These are phyloP conservation scores for Ophiostoma sp. DNA, from an alignment of 2,329 filamentous ascomycete species.

Conservation along the genomic window DNA sequence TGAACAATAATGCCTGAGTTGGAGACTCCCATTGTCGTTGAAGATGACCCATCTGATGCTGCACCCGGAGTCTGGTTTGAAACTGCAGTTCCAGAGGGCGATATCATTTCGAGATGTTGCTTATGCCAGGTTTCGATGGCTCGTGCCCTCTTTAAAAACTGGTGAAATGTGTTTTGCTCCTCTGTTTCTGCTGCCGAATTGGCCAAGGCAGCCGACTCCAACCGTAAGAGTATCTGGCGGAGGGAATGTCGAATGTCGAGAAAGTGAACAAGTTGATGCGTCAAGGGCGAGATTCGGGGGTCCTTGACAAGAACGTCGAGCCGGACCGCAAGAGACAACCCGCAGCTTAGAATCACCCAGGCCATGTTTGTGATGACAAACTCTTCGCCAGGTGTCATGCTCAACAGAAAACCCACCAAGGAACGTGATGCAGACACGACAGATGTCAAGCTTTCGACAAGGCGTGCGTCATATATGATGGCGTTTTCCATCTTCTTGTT, in stretches of 20 bases:
- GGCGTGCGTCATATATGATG: background rate
- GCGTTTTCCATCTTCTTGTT: background rate
- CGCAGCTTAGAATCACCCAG: slow-evolving; percentile 19
- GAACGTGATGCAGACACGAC: slow-evolving; percentile 14
- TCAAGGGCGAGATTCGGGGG: background rate
- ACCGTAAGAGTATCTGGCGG: background rate
- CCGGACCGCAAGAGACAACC: slow-evolving; percentile 14
- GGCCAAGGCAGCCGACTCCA: background rate
- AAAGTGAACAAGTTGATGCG: slow-evolving; percentile 4
- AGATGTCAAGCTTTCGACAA: background rate
- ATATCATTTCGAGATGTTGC: background rate
- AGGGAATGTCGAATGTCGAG: background rate
- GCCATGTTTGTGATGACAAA: slow-evolving; percentile 21
- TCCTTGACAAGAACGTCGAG: slow-evolving; percentile 17
- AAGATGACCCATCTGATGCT: background rate
- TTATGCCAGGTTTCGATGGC: background rate
- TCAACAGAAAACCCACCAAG: slow-evolving; percentile 14
- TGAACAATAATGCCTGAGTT: background rate
- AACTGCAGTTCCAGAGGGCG: background rate
- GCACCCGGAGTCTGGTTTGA: background rate
- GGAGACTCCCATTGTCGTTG: background rate
- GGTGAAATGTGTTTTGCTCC: background rate
- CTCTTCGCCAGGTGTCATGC: slow-evolving; percentile 20
- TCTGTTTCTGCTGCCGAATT: background rate
- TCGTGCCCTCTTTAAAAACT: background rate